phyloP scores from a whole-genome alignment of 2,329 filamentous ascomycete species.

The Fusarium sublunatum region DNA sequence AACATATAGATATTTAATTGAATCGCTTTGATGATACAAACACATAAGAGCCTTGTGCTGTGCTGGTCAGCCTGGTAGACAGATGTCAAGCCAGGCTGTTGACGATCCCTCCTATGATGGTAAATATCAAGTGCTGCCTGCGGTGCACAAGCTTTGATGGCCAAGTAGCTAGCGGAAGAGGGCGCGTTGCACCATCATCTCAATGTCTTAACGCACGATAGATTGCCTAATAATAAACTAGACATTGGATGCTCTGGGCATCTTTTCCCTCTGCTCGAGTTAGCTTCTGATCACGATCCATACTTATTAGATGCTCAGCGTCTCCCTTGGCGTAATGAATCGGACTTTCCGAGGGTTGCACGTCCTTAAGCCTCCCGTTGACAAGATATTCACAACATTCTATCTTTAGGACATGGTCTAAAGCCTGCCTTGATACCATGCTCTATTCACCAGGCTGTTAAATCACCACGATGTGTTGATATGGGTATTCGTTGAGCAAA shows the following conservation, averaged over 20 bases:
- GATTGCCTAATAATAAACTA: slow-evolving; percentile 4
- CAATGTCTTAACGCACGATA: slow-evolving; percentile 8
- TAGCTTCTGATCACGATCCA: not conserved
- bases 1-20: slow-evolving; percentile 36
- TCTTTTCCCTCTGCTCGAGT: not conserved
- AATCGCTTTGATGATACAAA: slow-evolving; percentile 6
- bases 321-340: not conserved
- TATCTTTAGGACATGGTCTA: not conserved
- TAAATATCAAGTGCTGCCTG: not conserved
- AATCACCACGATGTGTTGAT: not conserved
- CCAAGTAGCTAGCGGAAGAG: not conserved
- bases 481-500: slow-evolving; percentile 7
- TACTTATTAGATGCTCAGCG: not conserved
- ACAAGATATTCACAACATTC: not conserved
- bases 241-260: not conserved
- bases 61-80: not conserved
- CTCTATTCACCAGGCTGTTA: not conserved
- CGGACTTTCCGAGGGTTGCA: slow-evolving; percentile 6
- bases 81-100: not conserved
- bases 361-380: not conserved
- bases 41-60: not conserved
- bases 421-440: not conserved
- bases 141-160: slow-evolving; percentile 7
- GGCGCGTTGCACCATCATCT: slow-evolving; percentile 21
- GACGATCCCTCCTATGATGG: not conserved